Evolutionary conservation across 2,329 filamentous ascomycete genomes (phyloP).

Genomic region (Plectosphaerella plurivora): DNA sequence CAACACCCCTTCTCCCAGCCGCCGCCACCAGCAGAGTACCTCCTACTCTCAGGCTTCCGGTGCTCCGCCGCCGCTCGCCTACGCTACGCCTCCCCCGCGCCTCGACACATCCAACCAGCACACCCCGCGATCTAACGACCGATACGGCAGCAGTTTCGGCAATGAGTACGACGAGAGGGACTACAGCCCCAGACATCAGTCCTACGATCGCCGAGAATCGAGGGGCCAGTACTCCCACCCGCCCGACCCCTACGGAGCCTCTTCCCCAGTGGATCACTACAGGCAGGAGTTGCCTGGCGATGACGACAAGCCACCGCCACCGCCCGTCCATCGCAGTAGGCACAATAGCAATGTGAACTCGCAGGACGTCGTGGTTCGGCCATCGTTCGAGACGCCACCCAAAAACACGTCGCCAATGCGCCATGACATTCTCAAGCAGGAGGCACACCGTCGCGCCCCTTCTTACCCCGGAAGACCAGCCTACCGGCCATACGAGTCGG

Average conservation of each 20-base stretch:
- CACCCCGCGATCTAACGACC: slow-evolving; percentile 18
- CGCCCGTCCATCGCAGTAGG: slow-evolving; percentile 48
- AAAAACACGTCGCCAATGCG: slow-evolving; percentile 47
- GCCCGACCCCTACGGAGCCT: slow-evolving; percentile 25
- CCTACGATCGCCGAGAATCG: slow-evolving; percentile 33
- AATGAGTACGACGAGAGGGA: slow-evolving; percentile 29
- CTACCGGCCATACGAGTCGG: slow-evolving; percentile 47
- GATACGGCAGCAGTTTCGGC: slow-evolving; percentile 26
- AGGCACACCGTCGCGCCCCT: slow-evolving; percentile 50
- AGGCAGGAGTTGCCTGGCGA: slow-evolving; percentile 31
- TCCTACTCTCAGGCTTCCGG: slow-evolving; percentile 28
- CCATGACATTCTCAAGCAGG: slow-evolving; percentile 52
- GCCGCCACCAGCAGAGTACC: slow-evolving; percentile 28
- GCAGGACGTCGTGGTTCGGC: slow-evolving; percentile 35
- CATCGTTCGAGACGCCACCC: slow-evolving; percentile 33
- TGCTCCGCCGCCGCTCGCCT: slow-evolving; percentile 12
- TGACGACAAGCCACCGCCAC: slow-evolving; percentile 48
- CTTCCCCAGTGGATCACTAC: slow-evolving; percentile 19
- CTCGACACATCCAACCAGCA: slow-evolving; percentile 15
- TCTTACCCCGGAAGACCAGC: slow-evolving; percentile 50
- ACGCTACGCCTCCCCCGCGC: slow-evolving; percentile 7
- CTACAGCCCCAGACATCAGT: slow-evolving; percentile 27
- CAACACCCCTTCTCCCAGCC: slow-evolving; percentile 29
- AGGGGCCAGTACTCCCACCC: slow-evolving; percentile 28
- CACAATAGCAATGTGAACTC: slow-evolving; percentile 35